Evolutionary conservation across 2,329 filamentous ascomycete species (phyloP).

Genomic region (Fusarium mexicanum): DNA sequence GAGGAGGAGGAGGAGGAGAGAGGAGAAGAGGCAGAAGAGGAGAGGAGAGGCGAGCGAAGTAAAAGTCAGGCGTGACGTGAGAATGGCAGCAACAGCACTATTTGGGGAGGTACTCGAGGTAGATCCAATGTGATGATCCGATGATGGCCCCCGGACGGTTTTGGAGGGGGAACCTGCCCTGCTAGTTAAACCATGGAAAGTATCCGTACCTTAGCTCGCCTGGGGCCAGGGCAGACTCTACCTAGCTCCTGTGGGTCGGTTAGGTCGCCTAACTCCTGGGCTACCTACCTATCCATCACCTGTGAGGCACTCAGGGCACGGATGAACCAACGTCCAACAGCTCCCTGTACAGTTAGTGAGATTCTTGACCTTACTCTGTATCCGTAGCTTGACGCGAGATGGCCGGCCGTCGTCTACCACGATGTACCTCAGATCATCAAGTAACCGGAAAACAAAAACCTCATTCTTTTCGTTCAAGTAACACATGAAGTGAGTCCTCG

Average conservation of each 20-base stretch:
- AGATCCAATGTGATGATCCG: slow-evolving; percentile 37
- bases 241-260: slow-evolving; percentile 37
- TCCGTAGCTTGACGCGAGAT: not conserved
- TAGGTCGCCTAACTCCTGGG: not conserved
- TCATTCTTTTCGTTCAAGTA: not conserved
- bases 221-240: not conserved
- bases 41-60: slow-evolving; percentile 6
- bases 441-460: not conserved
- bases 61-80: slow-evolving; percentile 23
- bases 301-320: slow-evolving; percentile 13
- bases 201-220: slow-evolving; percentile 4
- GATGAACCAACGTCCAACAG: slow-evolving; percentile 23
- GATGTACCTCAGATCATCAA: not conserved
- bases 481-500: not conserved
- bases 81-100: slow-evolving; percentile 2
- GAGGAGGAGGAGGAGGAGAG: not conserved
- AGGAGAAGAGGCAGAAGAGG: not conserved
- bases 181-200: slow-evolving; percentile 7
- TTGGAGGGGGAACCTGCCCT: slow-evolving; percentile 33
- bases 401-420: not conserved
- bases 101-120: not conserved
- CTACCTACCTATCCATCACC: not conserved
- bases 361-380: not conserved
- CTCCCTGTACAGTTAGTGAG: slow-evolving; percentile 19
- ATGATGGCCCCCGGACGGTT: slow-evolving; percentile 25